These are phyloP conservation scores for Cordyceps fumosorosea DNA, from an alignment of 2,329 filamentous ascomycete genomes.

Conservation along the genomic window DNA sequence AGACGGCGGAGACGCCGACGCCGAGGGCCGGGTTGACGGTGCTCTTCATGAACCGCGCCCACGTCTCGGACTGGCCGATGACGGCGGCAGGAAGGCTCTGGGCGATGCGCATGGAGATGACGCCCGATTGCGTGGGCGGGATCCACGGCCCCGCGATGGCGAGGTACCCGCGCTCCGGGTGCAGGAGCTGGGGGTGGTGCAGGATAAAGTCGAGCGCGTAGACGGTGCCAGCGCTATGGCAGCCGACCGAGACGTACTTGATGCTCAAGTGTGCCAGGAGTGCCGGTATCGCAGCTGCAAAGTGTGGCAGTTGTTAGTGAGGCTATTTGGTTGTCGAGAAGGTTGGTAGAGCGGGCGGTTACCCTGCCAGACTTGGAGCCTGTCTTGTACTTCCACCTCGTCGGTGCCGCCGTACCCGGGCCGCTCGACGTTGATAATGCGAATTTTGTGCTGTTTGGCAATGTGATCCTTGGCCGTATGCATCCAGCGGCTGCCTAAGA, in stretches of 20 bases:
- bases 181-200: slow-evolving; percentile 23
- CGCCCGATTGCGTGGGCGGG: slow-evolving; percentile 21
- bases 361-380: slow-evolving; percentile 24
- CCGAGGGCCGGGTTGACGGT: slow-evolving; percentile 17
- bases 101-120: slow-evolving; percentile 17
- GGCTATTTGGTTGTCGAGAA: not conserved
- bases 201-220: slow-evolving; percentile 26
- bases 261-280: slow-evolving; percentile 28
- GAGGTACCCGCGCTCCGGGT: slow-evolving; percentile 20
- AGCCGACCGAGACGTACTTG: slow-evolving; percentile 22
- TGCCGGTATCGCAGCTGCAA: slow-evolving; percentile 21
- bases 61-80: slow-evolving; percentile 18
- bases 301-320: not conserved
- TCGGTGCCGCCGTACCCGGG: slow-evolving; percentile 31
- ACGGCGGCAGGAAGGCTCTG: slow-evolving; percentile 19
- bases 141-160: slow-evolving; percentile 27
- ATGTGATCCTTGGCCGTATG: slow-evolving; percentile 27
- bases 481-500: slow-evolving; percentile 24
- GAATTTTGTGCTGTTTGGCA: slow-evolving; percentile 25
- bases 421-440: slow-evolving; percentile 27
- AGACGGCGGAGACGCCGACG: slow-evolving; percentile 7
- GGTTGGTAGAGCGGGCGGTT: not conserved
- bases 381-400: slow-evolving; percentile 17
- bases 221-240: slow-evolving; percentile 26
- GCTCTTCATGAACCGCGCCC: slow-evolving; percentile 18